Evolutionary conservation across 352 stramenopile genomes (phyloP).

Genomic region (Globisporangium uncinulatum): DNA sequence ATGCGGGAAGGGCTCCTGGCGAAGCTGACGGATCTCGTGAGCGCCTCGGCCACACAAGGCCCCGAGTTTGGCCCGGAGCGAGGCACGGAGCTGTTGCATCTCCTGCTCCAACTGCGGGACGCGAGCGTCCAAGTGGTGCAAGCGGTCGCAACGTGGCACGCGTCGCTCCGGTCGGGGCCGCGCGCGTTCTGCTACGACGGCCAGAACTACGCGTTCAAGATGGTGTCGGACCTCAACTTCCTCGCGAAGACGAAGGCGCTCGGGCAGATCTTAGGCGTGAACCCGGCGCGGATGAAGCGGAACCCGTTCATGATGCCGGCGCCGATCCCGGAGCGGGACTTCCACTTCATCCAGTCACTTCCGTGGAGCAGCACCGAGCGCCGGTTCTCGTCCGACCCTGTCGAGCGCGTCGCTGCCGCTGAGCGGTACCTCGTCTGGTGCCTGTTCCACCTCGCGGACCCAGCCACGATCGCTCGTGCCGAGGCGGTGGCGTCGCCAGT

Average conservation of each 20-base stretch:
- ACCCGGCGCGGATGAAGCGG: conserved; percentile 50
- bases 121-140: conserved; percentile 46
- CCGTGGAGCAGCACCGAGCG: conserved; percentile 22
- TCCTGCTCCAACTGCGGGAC: conserved; percentile 62
- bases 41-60: conserved; percentile 12
- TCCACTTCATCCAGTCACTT: conserved; percentile 23
- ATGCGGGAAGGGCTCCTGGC: conserved; percentile 55
- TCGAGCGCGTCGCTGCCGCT: conserved; percentile 40
- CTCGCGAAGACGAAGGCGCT: conserved; percentile 43
- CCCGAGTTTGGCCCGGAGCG: conserved; percentile 32
- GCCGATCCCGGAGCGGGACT: conserved; percentile 57
- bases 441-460: conserved; percentile 33
- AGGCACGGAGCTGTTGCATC: conserved; percentile 48
- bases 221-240: conserved; percentile 78
- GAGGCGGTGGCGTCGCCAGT: background rate
- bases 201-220: conserved; percentile 66
- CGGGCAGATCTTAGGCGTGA: conserved; percentile 46
- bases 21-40: conserved; percentile 38
- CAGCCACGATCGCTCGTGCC: background rate
- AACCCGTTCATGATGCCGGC: conserved; percentile 85
- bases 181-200: conserved; percentile 43
- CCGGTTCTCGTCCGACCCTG: conserved; percentile 19
- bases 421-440: conserved; percentile 71
- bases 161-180: conserved; percentile 15
- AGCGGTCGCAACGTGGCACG: conserved; percentile 53